phyloP scores from a whole-genome alignment of 805 yeast species.

The Spathaspora girioi region DNA sequence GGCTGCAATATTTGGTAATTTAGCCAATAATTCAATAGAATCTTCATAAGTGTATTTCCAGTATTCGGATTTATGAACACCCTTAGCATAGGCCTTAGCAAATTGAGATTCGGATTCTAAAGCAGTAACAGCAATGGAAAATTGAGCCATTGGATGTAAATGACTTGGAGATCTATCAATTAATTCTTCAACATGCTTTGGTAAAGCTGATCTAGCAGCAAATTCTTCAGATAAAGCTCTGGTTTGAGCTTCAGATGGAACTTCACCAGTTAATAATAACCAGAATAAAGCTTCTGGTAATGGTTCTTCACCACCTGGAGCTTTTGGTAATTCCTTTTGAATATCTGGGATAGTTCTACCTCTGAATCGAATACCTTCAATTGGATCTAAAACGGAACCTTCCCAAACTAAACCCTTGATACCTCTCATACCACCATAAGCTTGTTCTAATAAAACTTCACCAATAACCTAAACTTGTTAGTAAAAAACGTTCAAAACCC shows the following conservation, averaged over 20 bases:
- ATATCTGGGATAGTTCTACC: constrained; percentile 73
- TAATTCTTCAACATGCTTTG: constrained; percentile 57
- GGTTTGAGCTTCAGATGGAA: constrained; percentile 60
- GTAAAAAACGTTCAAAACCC: constrained; percentile 22
- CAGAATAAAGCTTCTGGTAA: constrained; percentile 77
- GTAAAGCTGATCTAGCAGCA: constrained; percentile 63
- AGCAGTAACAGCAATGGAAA: constrained; percentile 71
- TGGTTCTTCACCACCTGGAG: constrained; percentile 55
- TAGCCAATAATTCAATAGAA: constrained; percentile 63
- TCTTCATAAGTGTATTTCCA: constrained; percentile 79
- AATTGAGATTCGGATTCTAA: constrained; percentile 68
- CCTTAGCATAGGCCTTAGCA: constrained; percentile 68
- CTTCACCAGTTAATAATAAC: constrained; percentile 72
- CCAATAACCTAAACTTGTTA: constrained; percentile 34
- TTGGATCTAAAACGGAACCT: constrained; percentile 72
- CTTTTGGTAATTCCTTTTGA: constrained; percentile 62
- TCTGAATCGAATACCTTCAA: constrained; percentile 75
- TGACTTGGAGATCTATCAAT: constrained; percentile 62
- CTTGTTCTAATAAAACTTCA: constrained; percentile 43
- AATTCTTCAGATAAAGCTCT: constrained; percentile 54
- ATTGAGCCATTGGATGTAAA: constrained; percentile 83
- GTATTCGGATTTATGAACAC: constrained; percentile 64
- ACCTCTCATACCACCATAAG: constrained; percentile 79
- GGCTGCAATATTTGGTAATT: constrained; percentile 72
- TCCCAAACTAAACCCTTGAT: constrained; percentile 75